Conservation (phyloP, 305 asterid species). For the Lippia alba region DNA sequence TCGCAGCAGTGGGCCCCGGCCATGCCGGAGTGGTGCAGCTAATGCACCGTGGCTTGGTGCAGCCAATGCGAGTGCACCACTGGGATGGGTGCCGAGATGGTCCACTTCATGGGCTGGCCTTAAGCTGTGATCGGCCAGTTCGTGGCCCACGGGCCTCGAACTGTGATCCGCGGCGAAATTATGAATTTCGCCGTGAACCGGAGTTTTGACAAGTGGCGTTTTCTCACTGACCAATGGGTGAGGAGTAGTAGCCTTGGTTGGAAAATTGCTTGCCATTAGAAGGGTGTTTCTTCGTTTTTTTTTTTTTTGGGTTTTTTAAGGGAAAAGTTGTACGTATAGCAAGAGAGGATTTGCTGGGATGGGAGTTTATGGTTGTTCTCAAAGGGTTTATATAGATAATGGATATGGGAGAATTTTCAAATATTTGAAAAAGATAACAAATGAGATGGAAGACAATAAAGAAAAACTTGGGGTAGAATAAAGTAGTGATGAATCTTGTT, state of each 20-base stretch:
- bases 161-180: slow-evolving; percentile 26
- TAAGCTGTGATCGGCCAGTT: slow-evolving; percentile 1
- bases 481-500: slow-evolving; percentile 55
- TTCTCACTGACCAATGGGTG: slow-evolving; percentile 10
- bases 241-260: not conserved
- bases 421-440: slow-evolving; percentile 10
- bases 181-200: slow-evolving; percentile 14
- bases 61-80: not conserved
- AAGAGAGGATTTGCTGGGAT: slow-evolving; percentile 25
- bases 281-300: no score
- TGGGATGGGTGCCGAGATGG: not conserved
- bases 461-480: slow-evolving; percentile 42
- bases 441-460: slow-evolving; percentile 4
- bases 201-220: slow-evolving; percentile 9
- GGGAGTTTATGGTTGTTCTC: slow-evolving; percentile 14
- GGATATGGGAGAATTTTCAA: not conserved
- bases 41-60: not conserved
- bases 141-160: no score
- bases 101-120: slow-evolving; percentile 38
- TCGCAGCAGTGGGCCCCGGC: no score
- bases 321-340: not conserved
- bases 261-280: slow-evolving; percentile 31
- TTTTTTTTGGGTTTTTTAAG: not conserved
- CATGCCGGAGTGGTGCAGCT: no score
- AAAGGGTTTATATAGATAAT: slow-evolving; percentile 38